Base-by-base conservation (phyloP, 371 early-diverging fungal species). In the Mortierella sp. region DNA sequence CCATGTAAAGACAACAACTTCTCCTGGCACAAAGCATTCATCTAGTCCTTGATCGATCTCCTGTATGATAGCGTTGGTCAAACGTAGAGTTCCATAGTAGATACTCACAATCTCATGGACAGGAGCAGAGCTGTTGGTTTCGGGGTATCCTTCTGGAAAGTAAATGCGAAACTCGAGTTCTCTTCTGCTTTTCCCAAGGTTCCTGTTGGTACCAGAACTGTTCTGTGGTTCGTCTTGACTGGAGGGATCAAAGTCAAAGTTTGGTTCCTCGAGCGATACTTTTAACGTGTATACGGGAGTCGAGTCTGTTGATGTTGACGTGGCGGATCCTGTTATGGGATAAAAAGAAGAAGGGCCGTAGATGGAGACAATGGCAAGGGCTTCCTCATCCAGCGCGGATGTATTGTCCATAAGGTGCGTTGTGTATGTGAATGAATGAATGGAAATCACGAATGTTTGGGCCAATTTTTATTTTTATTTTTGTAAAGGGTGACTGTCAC, bases 1-100 rank as follows among this genome's bases (percentile, higher is more conserved):
- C 96, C 95, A 96, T 47, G 89, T 85, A 81, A 90, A 95, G 32
- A 95, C 72, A 2, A 93, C 91, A 0, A 94, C 95, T 61, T 93
- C 88, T 1, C 87, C 87, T 1, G 88, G 87, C 26, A 88, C 86
- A 79, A 90, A 96, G 51, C 90, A 72, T 10, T 81, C 73, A n/a
- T 72, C 64, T 51, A 93, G 87, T 22, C 85, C 86, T n/a, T 77
- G 75, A 10, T 88, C 85, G 45, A 93, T 88, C 26, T 83, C 85
- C 13, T 87, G 75, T 19, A 82, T 55, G 68, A 85, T 85, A 17
- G 60, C 63, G 15, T 77, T 60, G 6, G 84, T 82, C 1, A 89
- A 79, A 19, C 88, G 87, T 13, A 84, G 72, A n/a, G 84, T 69
- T 8, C 93, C 91, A 68, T 89, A 92, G 54, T 89, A 89, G n/a